Percentiles rank a stretch among this genome's conserved stretches.
These are phyloP conservation scores for Pinguiococcus pyrenoidosus DNA, from an alignment of 108 stramenopile species.

Conservation along the genomic window DNA sequence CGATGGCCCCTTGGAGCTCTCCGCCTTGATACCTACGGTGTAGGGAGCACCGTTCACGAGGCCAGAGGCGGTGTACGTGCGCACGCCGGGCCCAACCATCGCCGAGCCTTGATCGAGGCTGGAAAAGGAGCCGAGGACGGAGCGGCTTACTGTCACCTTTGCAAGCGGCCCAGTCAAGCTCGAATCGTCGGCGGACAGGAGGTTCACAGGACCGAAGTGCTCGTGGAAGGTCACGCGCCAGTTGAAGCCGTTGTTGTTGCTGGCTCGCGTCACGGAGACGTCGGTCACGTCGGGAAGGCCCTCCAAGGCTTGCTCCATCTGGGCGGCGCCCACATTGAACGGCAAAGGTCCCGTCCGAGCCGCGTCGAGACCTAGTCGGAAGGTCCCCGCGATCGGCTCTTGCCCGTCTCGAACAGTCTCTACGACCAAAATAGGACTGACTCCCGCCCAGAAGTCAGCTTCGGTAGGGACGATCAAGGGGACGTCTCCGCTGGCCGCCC, in stretches of 20 bases:
- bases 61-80: constrained; percentile 4
- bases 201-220: constrained; percentile 30
- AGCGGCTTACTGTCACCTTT: constrained; percentile 41
- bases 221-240: constrained; percentile 61
- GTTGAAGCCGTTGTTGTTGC: constrained; percentile 67
- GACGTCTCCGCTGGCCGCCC: constrained; percentile 51
- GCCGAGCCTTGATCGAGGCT: too few relatives aligned
- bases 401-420: constrained; percentile 41
- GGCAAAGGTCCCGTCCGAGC: constrained; percentile 47
- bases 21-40: constrained; percentile 34
- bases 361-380: constrained; percentile 44
- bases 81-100: constrained; percentile 14
- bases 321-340: constrained; percentile 43
- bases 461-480: constrained; percentile 40
- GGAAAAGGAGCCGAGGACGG: too few relatives aligned
- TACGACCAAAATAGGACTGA: constrained; percentile 46
- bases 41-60: constrained; percentile 39
- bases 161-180: constrained; percentile 55
- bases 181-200: constrained; percentile 47
- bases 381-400: constrained; percentile 53
- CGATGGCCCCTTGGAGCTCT: constrained; percentile 51
- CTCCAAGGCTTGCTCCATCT: constrained; percentile 53
- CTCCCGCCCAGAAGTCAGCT: constrained; percentile 58
- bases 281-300: constrained; percentile 41
- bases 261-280: constrained; percentile 43